Evolutionary conservation across 169 alveolate genomes (phyloP).

Genomic region (Plasmodium gonderi): DNA sequence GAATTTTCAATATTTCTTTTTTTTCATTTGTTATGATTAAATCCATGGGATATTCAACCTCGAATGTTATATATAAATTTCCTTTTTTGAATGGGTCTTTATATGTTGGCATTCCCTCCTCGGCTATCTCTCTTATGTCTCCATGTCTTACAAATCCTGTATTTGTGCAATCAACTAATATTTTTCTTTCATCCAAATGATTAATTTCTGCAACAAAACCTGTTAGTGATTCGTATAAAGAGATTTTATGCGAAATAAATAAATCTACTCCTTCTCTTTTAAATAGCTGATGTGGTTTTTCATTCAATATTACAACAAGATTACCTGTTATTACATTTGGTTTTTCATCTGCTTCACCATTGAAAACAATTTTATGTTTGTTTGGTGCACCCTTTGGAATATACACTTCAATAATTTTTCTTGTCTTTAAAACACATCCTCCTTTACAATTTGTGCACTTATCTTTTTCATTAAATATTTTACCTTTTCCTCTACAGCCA

Average conservation of each 20-base stretch:
- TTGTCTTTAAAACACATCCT: constrained; percentile 89
- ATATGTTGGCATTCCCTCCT: constrained; percentile 97
- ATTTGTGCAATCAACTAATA: constrained; percentile 32
- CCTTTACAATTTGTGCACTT: constrained; percentile 94
- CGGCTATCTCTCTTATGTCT: constrained; percentile 91
- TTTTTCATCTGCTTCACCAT: constrained; percentile 97
- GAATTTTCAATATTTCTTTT: constrained; percentile 72
- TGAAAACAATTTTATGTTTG: constrained; percentile 93
- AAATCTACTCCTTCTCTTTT: constrained; percentile 96
- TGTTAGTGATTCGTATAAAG: constrained; percentile 95
- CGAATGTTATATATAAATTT: constrained; percentile 93
- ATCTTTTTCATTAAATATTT: constrained; percentile 88
- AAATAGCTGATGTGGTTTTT: constrained; percentile 91
- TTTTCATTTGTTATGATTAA: constrained; percentile 78
- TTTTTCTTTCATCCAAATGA: constrained; percentile 94
- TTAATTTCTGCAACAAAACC: constrained; percentile 94
- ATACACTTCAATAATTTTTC: constrained; percentile 93
- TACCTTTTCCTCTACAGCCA: constrained; percentile 94
- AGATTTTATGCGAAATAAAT: constrained; percentile 89
- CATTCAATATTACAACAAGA: constrained; percentile 87
- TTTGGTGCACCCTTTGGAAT: constrained; percentile 97
- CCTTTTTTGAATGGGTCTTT: constrained; percentile 95
- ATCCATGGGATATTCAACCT: constrained; percentile 94
- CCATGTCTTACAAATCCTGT: constrained; percentile 77
- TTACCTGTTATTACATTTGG: constrained; percentile 97